Evolutionary conservation across 768 basidiomycete genomes (phyloP), one percentile per base, ranked within the genome.

Genomic region (Lentinula lateritia): DNA sequence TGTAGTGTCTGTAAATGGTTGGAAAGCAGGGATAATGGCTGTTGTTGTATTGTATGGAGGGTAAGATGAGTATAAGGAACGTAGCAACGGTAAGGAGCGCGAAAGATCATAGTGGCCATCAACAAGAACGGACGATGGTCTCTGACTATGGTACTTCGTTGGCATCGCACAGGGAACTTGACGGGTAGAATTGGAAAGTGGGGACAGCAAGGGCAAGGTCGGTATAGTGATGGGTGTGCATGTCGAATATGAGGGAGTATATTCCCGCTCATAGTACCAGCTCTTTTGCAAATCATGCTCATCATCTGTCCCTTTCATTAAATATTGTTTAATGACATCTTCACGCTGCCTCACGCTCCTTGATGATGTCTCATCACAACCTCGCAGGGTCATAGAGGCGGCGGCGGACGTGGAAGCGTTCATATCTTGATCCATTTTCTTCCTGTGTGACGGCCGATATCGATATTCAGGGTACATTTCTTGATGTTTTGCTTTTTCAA

Each of bases 401-500:
- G 42, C 42, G 42, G n/a, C 1, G 16, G 42, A 43, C 42, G 42
- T 16, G 6, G n/a, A 43, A 43, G 13, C 4, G 16, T 16, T 43
- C 13, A 18, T 16, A 6, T 6, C 42, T 16, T 18, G 42, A 39
- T 39, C 6, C 38, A 9, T 72, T 59, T 70, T 69, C 69, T 80
- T 79, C 69, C 80, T 81, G 68, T 83, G 80, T 3, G 82, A 79
- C 0, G 82, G 81, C 9, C 78, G 72, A 75, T 82, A 83, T 34
- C 79, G 78, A 64, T 83, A 92, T 63, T 89, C 81, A 0, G 90
- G 89, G 69, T 88, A 89, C 62, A 74, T 77, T 36, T 76, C 76
- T 60, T 88, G 83, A 73, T 92, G 90, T 35, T 84, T 86, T 0
- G 84, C 87, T 73, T 89, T 90, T 23, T 85, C 89, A 46, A 83